Conservation (phyloP, 192 early-diverging fungal species). For the Mortierella hygrophila region DNA sequence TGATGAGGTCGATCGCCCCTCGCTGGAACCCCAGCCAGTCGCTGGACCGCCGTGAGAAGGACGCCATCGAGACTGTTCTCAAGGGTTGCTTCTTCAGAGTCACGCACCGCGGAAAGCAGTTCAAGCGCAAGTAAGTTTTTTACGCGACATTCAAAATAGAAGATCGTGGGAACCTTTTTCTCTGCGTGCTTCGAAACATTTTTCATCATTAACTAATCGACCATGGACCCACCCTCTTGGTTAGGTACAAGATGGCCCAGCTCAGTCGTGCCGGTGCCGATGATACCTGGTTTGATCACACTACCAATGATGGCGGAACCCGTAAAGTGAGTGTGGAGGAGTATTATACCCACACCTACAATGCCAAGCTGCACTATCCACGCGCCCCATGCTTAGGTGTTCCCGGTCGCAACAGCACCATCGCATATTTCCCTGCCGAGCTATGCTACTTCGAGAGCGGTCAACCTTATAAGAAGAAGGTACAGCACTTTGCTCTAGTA, state of each 20-base stretch:
- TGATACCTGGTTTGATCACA: conserved; percentile 41
- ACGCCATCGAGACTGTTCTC: conserved; percentile 23
- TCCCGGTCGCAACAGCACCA: conserved; percentile 38
- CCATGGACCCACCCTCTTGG: conserved; percentile 36
- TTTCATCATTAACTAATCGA: conserved; percentile 40
- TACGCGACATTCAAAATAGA: conserved; percentile 4
- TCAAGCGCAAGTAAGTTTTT: conserved; percentile 66
- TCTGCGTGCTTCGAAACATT: background rate
- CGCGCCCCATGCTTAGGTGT: conserved; percentile 78
- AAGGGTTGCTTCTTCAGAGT: conserved; percentile 60
- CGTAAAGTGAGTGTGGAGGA: conserved; percentile 63
- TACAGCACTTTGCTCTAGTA: background rate
- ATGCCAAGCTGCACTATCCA: conserved; percentile 72
- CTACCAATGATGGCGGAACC: conserved; percentile 53
- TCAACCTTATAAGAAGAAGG: conserved; percentile 77
- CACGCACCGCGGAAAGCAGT: conserved; percentile 62
- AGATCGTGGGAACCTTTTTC: background rate
- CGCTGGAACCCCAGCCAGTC: conserved; percentile 20
- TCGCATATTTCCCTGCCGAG: conserved; percentile 78
- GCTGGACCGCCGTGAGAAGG: background rate
- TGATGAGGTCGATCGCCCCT: conserved; percentile 36
- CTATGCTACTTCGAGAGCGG: conserved; percentile 79
- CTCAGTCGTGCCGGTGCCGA: conserved; percentile 66
- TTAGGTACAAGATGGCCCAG: conserved; percentile 8
- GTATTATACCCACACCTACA: conserved; percentile 79